Evolutionary conservation across 176 grass and related monocot genomes (phyloP), one percentile per base, ranked within the genome.

Genomic region (Carex pumila): DNA sequence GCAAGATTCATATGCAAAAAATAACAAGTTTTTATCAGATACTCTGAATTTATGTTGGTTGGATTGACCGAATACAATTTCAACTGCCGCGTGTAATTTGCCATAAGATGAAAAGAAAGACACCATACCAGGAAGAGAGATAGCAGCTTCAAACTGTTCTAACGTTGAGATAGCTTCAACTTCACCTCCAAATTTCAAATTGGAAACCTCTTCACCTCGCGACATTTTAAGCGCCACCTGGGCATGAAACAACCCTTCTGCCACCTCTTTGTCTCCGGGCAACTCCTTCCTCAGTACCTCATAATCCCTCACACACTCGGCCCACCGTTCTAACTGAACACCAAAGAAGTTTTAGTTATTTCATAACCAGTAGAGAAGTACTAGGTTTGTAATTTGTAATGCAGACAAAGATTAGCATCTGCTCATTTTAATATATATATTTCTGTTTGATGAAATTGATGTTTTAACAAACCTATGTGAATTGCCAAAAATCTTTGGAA

Each of bases 151-250:
- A 55, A 94, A 87, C 90, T 95, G 96, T 41, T 99, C 91, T 65
- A 85, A 21, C 64, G 21, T 89, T 60, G 91, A 86, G 61, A 95
- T 50, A 10, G 65, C 84, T 84, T 99, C 91, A 45, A 94, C 93
- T 84, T 95, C 93, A 64, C 93, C 93, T 71, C 96, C 93, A 67
- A 92, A 99, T 79, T 99, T 95, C 89, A 99, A 89, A 90, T 99
- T 93, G 1, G 91, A 93, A 45, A 99, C 91, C 84, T 95, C 91
- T 82, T 99, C 93, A 21, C 96, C 93, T 64, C 91, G 86, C 18
- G 88, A 89, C 67, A 85, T 89, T 88, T 90, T 95, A 61, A 99
- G 85, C 11, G 93, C 88, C 65, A 99, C 87, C 84, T 92, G 93
- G 18, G 96, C 96, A 89, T 89, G 88, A 61, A 95, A 95, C 63